These are phyloP conservation scores for Metarhizium sp. DNA, from an alignment of 2,329 filamentous ascomycete species.

Conservation along the genomic window DNA sequence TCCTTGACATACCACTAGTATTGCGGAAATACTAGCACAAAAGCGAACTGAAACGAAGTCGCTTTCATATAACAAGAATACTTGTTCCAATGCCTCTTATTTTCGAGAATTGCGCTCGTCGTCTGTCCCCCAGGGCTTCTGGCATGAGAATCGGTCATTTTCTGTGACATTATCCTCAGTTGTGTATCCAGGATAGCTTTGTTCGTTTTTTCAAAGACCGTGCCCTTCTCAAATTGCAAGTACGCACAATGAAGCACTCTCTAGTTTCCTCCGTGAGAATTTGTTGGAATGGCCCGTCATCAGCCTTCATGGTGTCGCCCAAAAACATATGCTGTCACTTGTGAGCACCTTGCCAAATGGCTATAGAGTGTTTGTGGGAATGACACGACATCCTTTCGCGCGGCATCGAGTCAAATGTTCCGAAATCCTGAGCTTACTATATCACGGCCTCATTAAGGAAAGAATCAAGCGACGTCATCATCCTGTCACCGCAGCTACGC, in stretches of 20 bases:
- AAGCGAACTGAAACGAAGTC: constrained; percentile 40
- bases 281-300: constrained; percentile 34
- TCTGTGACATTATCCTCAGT: constrained; percentile 48
- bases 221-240: constrained; percentile 47
- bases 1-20: constrained; percentile 31
- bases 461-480: constrained; percentile 30
- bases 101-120: constrained; percentile 35
- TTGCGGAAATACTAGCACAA: constrained; percentile 34
- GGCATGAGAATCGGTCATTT: constrained; percentile 29
- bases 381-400: constrained; percentile 36
- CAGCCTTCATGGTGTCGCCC: constrained; percentile 25
- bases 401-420: constrained; percentile 40
- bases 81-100: constrained; percentile 32
- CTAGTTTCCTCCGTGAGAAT: constrained; percentile 49
- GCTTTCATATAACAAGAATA: constrained; percentile 30
- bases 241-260: constrained; percentile 51
- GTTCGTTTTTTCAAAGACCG: constrained; percentile 29
- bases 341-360: constrained; percentile 48
- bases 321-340: constrained; percentile 45
- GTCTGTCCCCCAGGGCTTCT: constrained; percentile 37
- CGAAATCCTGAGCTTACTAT: constrained; percentile 41
- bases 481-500: constrained; percentile 27
- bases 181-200: constrained; percentile 36
- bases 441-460: constrained; percentile 43
- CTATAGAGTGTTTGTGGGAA: constrained; percentile 44